phyloP scores from a whole-genome alignment of 2,329 filamentous ascomycete genomes.

The Thelonectria rubi region DNA sequence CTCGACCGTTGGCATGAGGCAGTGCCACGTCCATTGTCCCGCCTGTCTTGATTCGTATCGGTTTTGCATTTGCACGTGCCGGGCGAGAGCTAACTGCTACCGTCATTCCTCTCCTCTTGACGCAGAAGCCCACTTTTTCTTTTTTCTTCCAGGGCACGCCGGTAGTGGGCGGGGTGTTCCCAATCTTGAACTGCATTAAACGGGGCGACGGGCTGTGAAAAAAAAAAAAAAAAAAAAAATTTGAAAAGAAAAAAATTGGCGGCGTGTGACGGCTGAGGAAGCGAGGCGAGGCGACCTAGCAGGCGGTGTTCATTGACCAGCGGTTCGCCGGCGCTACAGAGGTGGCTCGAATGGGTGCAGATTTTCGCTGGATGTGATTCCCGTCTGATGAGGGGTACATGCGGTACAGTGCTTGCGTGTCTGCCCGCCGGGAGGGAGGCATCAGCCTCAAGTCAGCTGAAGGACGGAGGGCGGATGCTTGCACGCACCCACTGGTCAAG shows the following conservation, averaged over 20 bases:
- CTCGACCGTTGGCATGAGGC: neutral
- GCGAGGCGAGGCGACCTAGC: neutral
- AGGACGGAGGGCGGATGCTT: neutral
- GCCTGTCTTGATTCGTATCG: too few relatives aligned
- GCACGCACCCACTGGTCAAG: too few relatives aligned
- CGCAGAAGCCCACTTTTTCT: slow-evolving; percentile 1
- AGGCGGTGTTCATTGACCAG: neutral
- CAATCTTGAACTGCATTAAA: neutral
- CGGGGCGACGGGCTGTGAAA: neutral
- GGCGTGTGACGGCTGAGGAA: neutral
- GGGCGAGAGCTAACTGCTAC: too few relatives aligned
- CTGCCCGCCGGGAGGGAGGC: neutral
- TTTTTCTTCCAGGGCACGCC: neutral
- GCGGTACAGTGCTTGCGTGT: too few relatives aligned
- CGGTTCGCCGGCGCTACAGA: neutral
- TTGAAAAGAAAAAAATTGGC: neutral
- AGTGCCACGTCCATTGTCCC: too few relatives aligned
- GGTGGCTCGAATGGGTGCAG: neutral
- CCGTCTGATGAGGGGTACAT: too few relatives aligned
- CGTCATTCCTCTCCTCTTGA: too few relatives aligned
- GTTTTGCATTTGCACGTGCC: too few relatives aligned
- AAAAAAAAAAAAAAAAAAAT: slow-evolving; percentile 1
- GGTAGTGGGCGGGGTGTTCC: neutral
- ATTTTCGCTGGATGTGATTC: too few relatives aligned
- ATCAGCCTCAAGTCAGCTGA: neutral